These are phyloP conservation scores for Grigorovia humatica DNA, from an alignment of 805 yeast species.

Conservation along the genomic window DNA sequence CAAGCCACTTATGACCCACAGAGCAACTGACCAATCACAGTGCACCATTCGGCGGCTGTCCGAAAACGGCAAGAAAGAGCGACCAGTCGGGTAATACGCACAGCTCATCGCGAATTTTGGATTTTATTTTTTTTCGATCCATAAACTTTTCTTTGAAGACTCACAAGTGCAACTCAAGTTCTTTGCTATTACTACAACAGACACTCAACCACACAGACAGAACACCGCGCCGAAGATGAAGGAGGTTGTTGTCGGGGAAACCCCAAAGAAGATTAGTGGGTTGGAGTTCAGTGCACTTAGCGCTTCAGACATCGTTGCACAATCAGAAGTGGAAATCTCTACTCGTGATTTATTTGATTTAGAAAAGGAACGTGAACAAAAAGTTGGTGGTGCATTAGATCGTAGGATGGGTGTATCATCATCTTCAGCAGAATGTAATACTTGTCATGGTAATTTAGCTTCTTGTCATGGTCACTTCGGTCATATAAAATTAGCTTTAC, in stretches of 20 bases:
- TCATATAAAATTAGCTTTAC: conserved; percentile 82
- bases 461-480: conserved; percentile 99
- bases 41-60: no score
- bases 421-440: conserved; percentile 72
- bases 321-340: conserved; percentile 87
- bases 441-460: conserved; percentile 86
- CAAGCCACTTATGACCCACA: no score
- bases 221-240: conserved; percentile 18
- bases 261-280: conserved; percentile 86
- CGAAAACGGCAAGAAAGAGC: no score
- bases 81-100: no score
- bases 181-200: background rate
- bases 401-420: conserved; percentile 90
- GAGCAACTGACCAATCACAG: no score
- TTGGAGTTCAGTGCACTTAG: conserved; percentile 89
- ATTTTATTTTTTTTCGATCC: background rate
- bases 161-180: background rate
- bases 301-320: conserved; percentile 82
- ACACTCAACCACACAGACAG: background rate
- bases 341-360: conserved; percentile 88
- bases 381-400: conserved; percentile 79
- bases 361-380: conserved; percentile 80
- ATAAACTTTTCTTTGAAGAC: background rate
- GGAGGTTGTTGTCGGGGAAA: conserved; percentile 49
- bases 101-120: no score